Evolutionary conservation across 2,329 filamentous ascomycete species (phyloP).

Genomic region (Penicillium sumatraense): DNA sequence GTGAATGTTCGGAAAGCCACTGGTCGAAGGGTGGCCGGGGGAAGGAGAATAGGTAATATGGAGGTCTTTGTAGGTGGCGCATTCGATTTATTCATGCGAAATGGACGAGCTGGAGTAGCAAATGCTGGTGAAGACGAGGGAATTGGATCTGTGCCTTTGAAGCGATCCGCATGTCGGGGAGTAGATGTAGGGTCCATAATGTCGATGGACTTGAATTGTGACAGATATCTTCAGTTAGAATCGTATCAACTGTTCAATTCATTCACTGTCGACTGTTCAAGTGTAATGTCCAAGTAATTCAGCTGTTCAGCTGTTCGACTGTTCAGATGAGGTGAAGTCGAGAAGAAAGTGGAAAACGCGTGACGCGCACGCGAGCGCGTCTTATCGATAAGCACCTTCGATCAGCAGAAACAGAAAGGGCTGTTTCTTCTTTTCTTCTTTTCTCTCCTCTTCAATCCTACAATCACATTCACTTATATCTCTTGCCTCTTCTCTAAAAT

Average conservation of each 20-base stretch:
- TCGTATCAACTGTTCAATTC: too few relatives aligned
- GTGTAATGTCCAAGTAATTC: not conserved
- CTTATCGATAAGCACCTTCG: conserved; percentile 19
- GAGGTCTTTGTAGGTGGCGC: conserved; percentile 60
- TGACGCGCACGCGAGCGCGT: conserved; percentile 25
- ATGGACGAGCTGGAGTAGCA: conserved; percentile 80
- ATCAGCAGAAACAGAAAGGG: too few relatives aligned
- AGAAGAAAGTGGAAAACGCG: conserved; percentile 16
- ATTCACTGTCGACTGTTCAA: too few relatives aligned
- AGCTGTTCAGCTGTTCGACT: not conserved
- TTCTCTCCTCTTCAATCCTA: too few relatives aligned
- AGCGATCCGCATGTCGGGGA: conserved; percentile 27
- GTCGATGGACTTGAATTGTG: too few relatives aligned
- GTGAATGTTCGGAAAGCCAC: conserved; percentile 95
- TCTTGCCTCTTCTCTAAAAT: conserved; percentile 20
- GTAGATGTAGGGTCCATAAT: conserved; percentile 28
- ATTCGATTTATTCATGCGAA: conserved; percentile 51
- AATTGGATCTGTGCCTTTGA: conserved; percentile 59
- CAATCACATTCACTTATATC: not conserved
- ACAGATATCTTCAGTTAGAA: too few relatives aligned
- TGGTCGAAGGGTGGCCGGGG: conserved; percentile 82
- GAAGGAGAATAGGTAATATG: conserved; percentile 86
- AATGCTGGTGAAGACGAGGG: conserved; percentile 91
- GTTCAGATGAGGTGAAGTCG: conserved; percentile 6
- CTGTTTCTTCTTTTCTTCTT: not conserved